These are phyloP conservation scores for Cornus suecica DNA, from an alignment of 148 eudicot species.

Conservation along the genomic window DNA sequence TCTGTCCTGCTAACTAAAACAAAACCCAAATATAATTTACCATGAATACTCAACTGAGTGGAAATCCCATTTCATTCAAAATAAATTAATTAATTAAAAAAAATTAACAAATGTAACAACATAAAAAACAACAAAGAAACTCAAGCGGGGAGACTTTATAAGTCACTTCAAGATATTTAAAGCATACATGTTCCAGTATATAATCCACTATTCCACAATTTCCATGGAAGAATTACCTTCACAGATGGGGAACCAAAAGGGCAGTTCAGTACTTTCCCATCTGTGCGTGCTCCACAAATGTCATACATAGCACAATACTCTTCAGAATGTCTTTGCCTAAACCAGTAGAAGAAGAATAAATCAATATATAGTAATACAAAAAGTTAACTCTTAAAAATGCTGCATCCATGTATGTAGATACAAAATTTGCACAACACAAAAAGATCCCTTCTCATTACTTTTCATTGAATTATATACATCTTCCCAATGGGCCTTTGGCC, in stretches of 20 bases:
- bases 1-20: background rate
- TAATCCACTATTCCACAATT: conserved; percentile 2
- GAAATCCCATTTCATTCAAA: too few relatives aligned
- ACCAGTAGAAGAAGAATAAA: conserved; percentile 13
- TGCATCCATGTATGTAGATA: background rate
- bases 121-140: background rate
- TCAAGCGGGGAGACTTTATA: background rate
- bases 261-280: conserved; percentile 80
- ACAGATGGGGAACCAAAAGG: conserved; percentile 69
- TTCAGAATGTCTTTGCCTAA: conserved; percentile 58
- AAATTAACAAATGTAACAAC: too few relatives aligned
- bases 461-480: too few relatives aligned
- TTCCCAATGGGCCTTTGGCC: too few relatives aligned
- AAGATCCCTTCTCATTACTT: too few relatives aligned
- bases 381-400: background rate
- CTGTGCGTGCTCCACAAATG: conserved; percentile 76
- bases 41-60: conserved; percentile 5
- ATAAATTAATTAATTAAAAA: background rate
- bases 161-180: conserved; percentile 12
- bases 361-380: background rate
- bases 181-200: background rate
- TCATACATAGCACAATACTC: conserved; percentile 86
- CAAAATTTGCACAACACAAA: too few relatives aligned
- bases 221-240: conserved; percentile 51
- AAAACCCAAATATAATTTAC: background rate